Evolutionary conservation across 2,329 filamentous ascomycete species (phyloP).

Genomic region (Rhexocercosporidium sp.): DNA sequence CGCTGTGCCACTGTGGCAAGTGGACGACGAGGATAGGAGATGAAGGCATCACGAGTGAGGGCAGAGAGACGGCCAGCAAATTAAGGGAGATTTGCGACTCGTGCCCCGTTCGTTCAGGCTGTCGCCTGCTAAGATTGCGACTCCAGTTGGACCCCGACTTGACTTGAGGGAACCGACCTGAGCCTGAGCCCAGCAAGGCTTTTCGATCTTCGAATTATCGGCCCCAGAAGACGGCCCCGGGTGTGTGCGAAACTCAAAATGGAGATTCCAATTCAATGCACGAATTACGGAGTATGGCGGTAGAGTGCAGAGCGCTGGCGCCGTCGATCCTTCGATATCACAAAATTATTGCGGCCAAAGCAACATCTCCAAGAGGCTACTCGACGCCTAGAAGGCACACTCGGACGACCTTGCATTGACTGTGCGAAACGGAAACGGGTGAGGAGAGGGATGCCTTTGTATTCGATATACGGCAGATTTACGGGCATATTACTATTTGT

Average conservation of each 20-base stretch:
- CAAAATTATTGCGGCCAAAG: conserved; percentile 13
- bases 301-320: neutral
- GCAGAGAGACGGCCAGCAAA: neutral
- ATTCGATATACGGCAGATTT: conserved; percentile 8
- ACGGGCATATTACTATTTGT: conserved; percentile 2
- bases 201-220: neutral
- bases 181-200: neutral
- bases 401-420: conserved; percentile 32
- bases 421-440: conserved; percentile 23
- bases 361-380: conserved; percentile 11
- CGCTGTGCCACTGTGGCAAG: conserved; percentile 7
- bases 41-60: neutral
- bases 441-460: conserved; percentile 8
- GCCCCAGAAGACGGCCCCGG: conserved; percentile 4
- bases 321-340: neutral
- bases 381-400: conserved; percentile 8
- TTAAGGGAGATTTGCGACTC: neutral
- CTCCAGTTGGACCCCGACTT: neutral
- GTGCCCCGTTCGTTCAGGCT: conserved; percentile 5
- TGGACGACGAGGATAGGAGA: neutral
- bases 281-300: conserved; percentile 20
- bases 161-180: too few relatives aligned
- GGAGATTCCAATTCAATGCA: conserved; percentile 12
- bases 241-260: conserved; percentile 11
- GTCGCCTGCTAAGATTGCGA: neutral